A percentile compares a stretch with the other conserved stretches of the same genome.
Conservation (phyloP, 805 yeast genomes). For the Yamadazyma paraphyllophila region DNA sequence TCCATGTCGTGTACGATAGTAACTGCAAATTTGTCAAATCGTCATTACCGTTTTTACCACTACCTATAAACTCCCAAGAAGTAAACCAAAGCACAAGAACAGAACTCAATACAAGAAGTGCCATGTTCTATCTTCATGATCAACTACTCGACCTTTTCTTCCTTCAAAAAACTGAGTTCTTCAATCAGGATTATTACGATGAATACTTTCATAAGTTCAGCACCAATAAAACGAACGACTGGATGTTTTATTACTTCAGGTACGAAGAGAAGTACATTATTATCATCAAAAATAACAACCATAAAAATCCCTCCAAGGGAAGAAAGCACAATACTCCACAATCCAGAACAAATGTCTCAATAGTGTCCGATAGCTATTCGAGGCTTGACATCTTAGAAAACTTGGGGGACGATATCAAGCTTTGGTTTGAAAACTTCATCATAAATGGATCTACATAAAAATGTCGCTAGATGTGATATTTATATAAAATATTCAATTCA, state of each 20-base stretch:
- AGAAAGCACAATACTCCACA: slow-evolving; percentile 7
- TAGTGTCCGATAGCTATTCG: slow-evolving; percentile 10
- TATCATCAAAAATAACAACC: slow-evolving; percentile 34
- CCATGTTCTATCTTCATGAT: slow-evolving; percentile 39
- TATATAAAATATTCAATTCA: background rate
- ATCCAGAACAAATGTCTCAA: slow-evolving; percentile 1
- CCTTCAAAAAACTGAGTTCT: slow-evolving; percentile 23
- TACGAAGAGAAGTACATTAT: slow-evolving; percentile 29
- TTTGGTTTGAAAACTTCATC: slow-evolving; percentile 36
- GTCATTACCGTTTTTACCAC: slow-evolving; percentile 38
- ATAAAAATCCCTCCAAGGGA: slow-evolving; percentile 16
- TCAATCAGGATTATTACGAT: slow-evolving; percentile 16
- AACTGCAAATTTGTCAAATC: slow-evolving; percentile 25
- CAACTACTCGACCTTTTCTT: slow-evolving; percentile 33
- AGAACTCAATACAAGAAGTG: slow-evolving; percentile 20
- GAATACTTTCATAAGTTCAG: slow-evolving; percentile 44
- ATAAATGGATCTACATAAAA: slow-evolving; percentile 18
- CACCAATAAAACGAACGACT: slow-evolving; percentile 34
- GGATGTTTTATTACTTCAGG: slow-evolving; percentile 41
- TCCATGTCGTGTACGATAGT: slow-evolving; percentile 33
- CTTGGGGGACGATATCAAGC: slow-evolving; percentile 41
- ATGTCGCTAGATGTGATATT: background rate
- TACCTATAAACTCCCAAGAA: slow-evolving; percentile 12
- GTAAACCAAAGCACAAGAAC: slow-evolving; percentile 8
- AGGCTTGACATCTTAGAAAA: slow-evolving; percentile 38